Evolutionary conservation across 2,329 filamentous ascomycete genomes (phyloP), one percentile per base, ranked within the genome.

Genomic region (Neocatenulostroma microsporum): DNA sequence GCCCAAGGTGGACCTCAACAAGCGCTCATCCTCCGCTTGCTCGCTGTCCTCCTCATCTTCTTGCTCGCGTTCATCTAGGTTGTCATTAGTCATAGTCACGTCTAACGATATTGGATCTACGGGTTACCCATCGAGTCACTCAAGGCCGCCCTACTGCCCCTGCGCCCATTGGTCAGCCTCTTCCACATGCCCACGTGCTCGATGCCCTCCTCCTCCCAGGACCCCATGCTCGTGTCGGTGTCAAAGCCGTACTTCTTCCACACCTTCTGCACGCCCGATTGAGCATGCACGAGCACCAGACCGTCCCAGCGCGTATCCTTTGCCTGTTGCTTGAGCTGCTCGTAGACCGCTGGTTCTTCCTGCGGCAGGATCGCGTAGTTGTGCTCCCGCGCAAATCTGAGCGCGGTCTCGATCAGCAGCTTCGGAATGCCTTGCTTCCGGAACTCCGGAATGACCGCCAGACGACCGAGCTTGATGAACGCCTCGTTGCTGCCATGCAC

Each of bases 111-210:
- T n/a, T n/a, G n/a, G n/a, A n/a, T n/a, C n/a, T n/a, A n/a, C n/a
- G n/a, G n/a, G n/a, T n/a, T n/a, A n/a, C n/a, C n/a, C n/a, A n/a
- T n/a, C n/a, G n/a, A n/a, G n/a, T n/a, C 23, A n/a, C n/a, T n/a
- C n/a, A n/a, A n/a, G n/a, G n/a, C n/a, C 7, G 21, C 19, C 45
- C 44, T 51, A 29, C 48, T 53, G 36, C 41, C 48, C 39, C 47
- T 46, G 28, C 51, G 31, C 23, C 44, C 50, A 5, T 67, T 43
- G 38, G 62, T 57, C 13, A 70, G 24, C 40, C 64, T 50, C 58
- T 62, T 72, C 72, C 76, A 94, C 87, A 95, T 93, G 41, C 84
- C 87, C 13, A 93, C 72, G 66, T 94, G 86, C 46, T 74, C 69
- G 37, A 94, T 89, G 3, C 82, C 84, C 54, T 91, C 86, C 60